These are phyloP conservation scores for Paramecium bursaria DNA, from an alignment of 73 alveolate species.

Conservation along the genomic window DNA sequence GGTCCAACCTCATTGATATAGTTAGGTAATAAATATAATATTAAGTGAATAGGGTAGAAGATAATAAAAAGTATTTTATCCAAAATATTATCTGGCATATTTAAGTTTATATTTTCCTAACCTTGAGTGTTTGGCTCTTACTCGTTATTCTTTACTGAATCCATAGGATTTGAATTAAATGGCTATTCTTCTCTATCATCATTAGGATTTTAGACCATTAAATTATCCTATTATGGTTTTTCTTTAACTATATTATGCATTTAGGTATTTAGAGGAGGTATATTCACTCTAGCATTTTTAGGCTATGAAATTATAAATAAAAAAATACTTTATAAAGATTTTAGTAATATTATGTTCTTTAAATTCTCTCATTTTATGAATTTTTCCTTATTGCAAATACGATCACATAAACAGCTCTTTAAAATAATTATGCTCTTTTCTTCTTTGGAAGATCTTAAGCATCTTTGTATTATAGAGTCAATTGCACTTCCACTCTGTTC, in stretches of 20 bases:
- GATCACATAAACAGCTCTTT: not conserved
- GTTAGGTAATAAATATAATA: conserved; percentile 13
- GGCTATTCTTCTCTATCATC: too few relatives aligned
- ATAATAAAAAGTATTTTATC: conserved; percentile 1
- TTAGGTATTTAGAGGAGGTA: too few relatives aligned
- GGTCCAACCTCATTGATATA: conserved; percentile 33
- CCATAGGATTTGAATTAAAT: conserved; percentile 49
- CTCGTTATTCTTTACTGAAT: conserved; percentile 19
- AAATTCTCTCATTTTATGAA: not conserved
- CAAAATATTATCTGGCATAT: conserved; percentile 8
- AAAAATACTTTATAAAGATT: conserved; percentile 40
- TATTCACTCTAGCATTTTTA: too few relatives aligned
- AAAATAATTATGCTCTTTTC: conserved; percentile 1
- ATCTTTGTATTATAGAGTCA: not conserved
- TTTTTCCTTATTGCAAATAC: conserved; percentile 15
- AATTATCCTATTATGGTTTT: too few relatives aligned
- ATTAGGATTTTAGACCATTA: too few relatives aligned
- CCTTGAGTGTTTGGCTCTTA: too few relatives aligned
- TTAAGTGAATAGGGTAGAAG: conserved; percentile 43
- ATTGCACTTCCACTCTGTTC: conserved; percentile 20
- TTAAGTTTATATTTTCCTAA: conserved; percentile 3
- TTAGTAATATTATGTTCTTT: conserved; percentile 36
- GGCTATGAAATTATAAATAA: too few relatives aligned
- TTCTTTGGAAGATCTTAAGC: not conserved
- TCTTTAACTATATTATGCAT: too few relatives aligned